Conservation (phyloP, 441 rosid species). For the Croton laevigatus region DNA sequence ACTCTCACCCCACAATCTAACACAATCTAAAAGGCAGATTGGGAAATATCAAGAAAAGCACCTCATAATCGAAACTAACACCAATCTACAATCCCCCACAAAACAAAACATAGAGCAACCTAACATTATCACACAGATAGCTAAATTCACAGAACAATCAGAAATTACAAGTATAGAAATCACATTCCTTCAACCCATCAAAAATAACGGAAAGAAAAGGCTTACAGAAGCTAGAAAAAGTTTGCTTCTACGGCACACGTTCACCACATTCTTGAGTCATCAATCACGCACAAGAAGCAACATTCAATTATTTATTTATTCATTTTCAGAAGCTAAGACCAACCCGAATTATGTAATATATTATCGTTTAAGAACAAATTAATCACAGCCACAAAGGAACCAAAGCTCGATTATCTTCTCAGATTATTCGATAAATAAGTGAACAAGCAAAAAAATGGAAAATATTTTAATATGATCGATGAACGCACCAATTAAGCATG, state of each 20-base stretch:
- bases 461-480: conserved; percentile 8
- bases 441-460: neutral
- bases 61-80: conserved; percentile 19
- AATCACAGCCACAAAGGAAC: conserved; percentile 14
- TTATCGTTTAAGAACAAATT: neutral
- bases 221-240: conserved; percentile 10
- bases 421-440: neutral
- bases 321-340: neutral
- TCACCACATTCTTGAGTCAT: conserved; percentile 28
- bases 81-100: conserved; percentile 3
- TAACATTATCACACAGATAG: neutral
- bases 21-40: neutral
- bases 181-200: conserved; percentile 22
- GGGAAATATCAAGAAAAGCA: conserved; percentile 15
- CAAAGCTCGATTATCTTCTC: conserved; percentile 16
- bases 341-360: neutral
- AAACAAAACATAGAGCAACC: conserved; percentile 13
- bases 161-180: neutral
- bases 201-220: conserved; percentile 7
- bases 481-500: conserved; percentile 48
- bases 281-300: conserved; percentile 34
- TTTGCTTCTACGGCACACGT: conserved; percentile 45
- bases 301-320: neutral
- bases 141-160: conserved; percentile 9
- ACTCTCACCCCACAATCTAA: conserved; percentile 17